These are phyloP conservation scores for Ogataea parapolymorpha DNA, from an alignment of 805 yeast genomes.

Conservation along the genomic window DNA sequence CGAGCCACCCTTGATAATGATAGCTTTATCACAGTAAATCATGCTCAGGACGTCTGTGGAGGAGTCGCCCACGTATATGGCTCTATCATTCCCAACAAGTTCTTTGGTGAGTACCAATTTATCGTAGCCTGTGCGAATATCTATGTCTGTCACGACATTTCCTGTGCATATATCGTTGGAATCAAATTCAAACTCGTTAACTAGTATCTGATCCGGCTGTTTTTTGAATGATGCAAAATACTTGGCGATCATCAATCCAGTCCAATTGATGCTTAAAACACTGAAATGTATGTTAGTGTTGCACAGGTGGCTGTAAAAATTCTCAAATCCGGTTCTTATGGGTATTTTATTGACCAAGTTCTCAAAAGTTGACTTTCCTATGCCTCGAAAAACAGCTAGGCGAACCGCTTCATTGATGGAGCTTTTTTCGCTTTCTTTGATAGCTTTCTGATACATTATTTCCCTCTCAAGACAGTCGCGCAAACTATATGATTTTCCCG, in stretches of 20 bases:
- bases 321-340: conserved; percentile 39
- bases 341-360: conserved; percentile 36
- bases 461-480: conserved; percentile 40
- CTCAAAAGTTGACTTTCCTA: conserved; percentile 32
- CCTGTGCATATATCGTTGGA: conserved; percentile 26
- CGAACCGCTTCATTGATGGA: conserved; percentile 44
- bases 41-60: conserved; percentile 54
- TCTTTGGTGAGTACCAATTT: conserved; percentile 34
- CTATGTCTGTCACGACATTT: conserved; percentile 12
- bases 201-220: conserved; percentile 30
- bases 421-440: conserved; percentile 44
- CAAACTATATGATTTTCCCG: conserved; percentile 27
- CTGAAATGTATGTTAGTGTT: conserved; percentile 11
- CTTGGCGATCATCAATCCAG: conserved; percentile 43
- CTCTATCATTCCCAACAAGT: conserved; percentile 16
- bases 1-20: conserved; percentile 42
- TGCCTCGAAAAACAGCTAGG: conserved; percentile 40
- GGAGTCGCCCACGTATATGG: conserved; percentile 59
- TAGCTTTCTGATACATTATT: conserved; percentile 41
- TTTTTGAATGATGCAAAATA: conserved; percentile 18
- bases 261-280: conserved; percentile 64
- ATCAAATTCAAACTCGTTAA: conserved; percentile 50
- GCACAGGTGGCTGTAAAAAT: conserved; percentile 23
- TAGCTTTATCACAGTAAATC: conserved; percentile 44
- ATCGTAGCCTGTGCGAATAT: conserved; percentile 53